Evolutionary conservation across 2,329 filamentous ascomycete genomes (phyloP), one percentile per base, ranked within the genome.

Genomic region (Westerdykella aurantiaca): DNA sequence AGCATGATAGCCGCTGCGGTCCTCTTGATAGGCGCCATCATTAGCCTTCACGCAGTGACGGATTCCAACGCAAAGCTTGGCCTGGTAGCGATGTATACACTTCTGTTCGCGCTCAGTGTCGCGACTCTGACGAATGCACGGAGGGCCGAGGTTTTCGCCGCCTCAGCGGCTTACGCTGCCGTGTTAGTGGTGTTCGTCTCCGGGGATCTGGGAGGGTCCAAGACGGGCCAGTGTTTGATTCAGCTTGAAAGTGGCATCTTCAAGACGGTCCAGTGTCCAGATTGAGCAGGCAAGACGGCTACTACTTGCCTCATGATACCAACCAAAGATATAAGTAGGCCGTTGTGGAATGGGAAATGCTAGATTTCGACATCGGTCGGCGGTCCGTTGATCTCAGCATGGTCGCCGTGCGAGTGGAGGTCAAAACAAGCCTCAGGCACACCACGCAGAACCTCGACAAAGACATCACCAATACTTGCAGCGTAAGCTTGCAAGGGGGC

Each of bases 71-170:
- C 47, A 7, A 55, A 54, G 42, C 40, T 60, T 1, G 51, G 47
- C 0, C 31, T 61, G 11, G 35, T 61, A 13, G 54, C 52, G 2
- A 42, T 49, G 38, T 58, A 52, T 22, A 59, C 53, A 1, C 13
- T 48, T 9, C 38, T 60, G 1, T 61, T 63, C 22, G 56, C 55
- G 3, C 10, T 48, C 5, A 61, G 53, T 42, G 44, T 60, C 1
- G 41, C 39, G 3, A 16, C 55, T 6, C 49, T 55, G 29, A 56
- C 51, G 0, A 59, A 50, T 25, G 54, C 55, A 23, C 45, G 41
- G 39, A 45, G 52, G 21, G 47, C 49, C 3, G 56, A 59, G n/a
- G 46, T 61, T 3, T 59, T 60, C 41, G 55, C 50, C 14, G 48
- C 57, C 25, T 57, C 57, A 5, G 55, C 57, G 10, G 52, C 50